These are phyloP conservation scores for Pseudocercospora pini-densiflorae DNA, from an alignment of 2,329 filamentous ascomycete genomes.

Conservation along the genomic window DNA sequence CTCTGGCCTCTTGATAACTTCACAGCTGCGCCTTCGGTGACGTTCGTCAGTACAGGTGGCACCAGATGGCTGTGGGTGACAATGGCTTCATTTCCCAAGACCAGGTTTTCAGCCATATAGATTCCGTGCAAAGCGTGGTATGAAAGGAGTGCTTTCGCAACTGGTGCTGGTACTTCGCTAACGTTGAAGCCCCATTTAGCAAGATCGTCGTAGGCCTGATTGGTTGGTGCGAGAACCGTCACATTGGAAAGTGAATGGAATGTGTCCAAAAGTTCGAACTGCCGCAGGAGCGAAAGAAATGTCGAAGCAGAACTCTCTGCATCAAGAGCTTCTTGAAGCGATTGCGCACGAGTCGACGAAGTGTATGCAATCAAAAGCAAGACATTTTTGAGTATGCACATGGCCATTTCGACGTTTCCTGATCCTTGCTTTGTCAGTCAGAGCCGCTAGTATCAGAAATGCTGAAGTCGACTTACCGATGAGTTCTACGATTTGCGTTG, in stretches of 20 bases:
- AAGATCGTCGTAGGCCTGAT: background rate
- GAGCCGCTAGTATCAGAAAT: background rate
- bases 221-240: background rate
- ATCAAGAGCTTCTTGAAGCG: background rate
- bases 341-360: background rate
- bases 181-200: background rate
- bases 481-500: background rate
- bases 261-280: background rate
- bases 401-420: background rate
- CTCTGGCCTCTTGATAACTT: background rate
- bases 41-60: background rate
- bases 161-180: background rate
- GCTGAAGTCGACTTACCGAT: background rate
- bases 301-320: background rate
- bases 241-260: background rate
- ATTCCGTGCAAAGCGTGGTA: background rate
- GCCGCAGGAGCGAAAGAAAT: background rate
- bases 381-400: background rate
- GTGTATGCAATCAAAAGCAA: background rate
- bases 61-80: background rate
- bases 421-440: background rate
- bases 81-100: background rate
- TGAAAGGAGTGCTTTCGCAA: background rate
- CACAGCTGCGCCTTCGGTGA: background rate
- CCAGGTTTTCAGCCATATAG: background rate